Conservation (phyloP, 2,329 filamentous ascomycete species). For the Colletotrichum sp. region DNA sequence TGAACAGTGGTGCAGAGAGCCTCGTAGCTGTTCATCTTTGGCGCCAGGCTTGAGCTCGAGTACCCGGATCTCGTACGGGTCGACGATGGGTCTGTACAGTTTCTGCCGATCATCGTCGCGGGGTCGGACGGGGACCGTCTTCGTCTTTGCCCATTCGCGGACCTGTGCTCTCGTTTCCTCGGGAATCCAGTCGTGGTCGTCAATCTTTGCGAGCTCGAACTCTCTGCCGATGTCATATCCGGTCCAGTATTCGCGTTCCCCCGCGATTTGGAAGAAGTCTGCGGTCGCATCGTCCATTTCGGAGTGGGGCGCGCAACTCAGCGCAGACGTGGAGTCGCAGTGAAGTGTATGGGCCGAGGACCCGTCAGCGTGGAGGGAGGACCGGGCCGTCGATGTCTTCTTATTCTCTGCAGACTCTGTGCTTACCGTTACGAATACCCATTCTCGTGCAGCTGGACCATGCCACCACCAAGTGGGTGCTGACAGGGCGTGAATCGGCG, state of each 20-base stretch:
- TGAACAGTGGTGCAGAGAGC: not conserved
- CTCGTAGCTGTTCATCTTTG: not conserved
- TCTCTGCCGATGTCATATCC: not conserved
- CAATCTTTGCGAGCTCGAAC: not conserved
- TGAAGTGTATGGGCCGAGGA: not conserved
- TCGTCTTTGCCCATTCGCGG: not conserved
- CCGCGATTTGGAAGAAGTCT: not conserved
- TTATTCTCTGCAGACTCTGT: not conserved
- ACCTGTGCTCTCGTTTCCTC: not conserved
- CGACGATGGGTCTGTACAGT: not conserved
- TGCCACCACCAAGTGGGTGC: not conserved
- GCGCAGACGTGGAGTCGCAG: not conserved
- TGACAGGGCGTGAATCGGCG: not conserved
- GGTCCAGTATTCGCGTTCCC: not conserved
- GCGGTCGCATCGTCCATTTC: not conserved
- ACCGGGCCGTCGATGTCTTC: not conserved
- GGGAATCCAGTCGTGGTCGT: not conserved
- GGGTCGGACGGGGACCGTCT: not conserved
- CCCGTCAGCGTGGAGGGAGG: not conserved
- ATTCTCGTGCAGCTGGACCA: not conserved
- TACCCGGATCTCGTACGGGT: not conserved
- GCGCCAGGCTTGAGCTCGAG: not conserved
- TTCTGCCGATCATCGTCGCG: rapidly evolving
- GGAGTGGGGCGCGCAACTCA: not conserved
- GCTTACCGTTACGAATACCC: not conserved